Base-by-base conservation (phyloP, 805 yeast genomes). In the Pichia rugopelliculosa region DNA sequence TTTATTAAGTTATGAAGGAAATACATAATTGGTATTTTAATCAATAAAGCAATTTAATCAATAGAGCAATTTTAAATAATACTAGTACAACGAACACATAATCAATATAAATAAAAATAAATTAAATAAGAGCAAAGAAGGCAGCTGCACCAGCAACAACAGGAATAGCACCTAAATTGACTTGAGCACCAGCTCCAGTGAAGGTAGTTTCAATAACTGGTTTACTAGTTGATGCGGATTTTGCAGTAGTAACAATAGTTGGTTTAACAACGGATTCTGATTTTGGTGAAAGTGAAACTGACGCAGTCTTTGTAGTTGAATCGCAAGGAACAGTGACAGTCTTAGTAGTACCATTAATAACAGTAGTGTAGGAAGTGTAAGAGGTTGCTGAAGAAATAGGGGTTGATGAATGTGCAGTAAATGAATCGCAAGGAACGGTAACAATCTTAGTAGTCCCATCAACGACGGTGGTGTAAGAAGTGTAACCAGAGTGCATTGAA, bases 301-400 rank as follows among this genome's bases (percentile, higher is more conserved):
- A 6, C 3, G 34, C 7, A 8, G 10, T n/a, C n/a, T 3, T 10
- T 4, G 34, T 27, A 12, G 9, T 15, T 15, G 34, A n/a, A 30
- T 30, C 1, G 17, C 46, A 49, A 39, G 50, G 44, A 33, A 15
- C 49, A 44, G 37, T 42, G n/a, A 41, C 39, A 11, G 51, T 46
- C 4, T 23, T 36, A 8, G 54, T 51, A 17, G 24, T 36, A 33
- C 46, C 53, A 22, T 45, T 41, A 15, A 39, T 15, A 20, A 42
- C 53, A 18, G 54, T 50, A 3, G 51, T 48, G 25, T 42, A 46
- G 12, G 49, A 41, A 12, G 54, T 46, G 22, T 37, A 40, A 2
- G 45, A 42, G 13, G 47, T 45, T 37, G 42, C 17, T 9, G 21
- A 18, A 5, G 44, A n/a, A n/a, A n/a, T n/a, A n/a, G n/a, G n/a